Percentiles rank a stretch among this genome's conserved stretches.
Evolutionary conservation across 2,329 filamentous ascomycete species (phyloP).

Genomic region (Colletotrichum tofieldiae): DNA sequence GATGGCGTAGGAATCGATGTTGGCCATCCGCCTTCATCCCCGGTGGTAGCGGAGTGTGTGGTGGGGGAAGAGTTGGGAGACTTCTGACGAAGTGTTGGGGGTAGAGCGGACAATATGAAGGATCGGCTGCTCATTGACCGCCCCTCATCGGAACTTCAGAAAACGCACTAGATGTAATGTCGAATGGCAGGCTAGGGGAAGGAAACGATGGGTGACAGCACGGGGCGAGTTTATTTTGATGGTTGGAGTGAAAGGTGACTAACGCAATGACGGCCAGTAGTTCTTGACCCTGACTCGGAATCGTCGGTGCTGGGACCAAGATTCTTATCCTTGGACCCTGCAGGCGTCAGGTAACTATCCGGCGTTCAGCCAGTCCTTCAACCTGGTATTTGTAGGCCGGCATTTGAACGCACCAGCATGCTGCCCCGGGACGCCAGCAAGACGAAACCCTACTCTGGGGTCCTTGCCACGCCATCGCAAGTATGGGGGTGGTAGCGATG

Average conservation of each 20-base stretch:
- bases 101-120: constrained; percentile 23
- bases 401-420: background rate
- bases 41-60: background rate
- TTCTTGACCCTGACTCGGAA: constrained; percentile 2
- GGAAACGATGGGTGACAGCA: background rate
- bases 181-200: constrained; percentile 1
- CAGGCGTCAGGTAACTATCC: constrained; percentile 20
- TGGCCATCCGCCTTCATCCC: constrained; percentile 18
- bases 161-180: constrained; percentile 1
- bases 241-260: constrained; percentile 6
- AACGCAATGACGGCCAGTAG: background rate
- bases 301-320: constrained; percentile 13
- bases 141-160: constrained; percentile 32
- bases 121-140: background rate
- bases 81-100: background rate
- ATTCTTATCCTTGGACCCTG: constrained; percentile 24
- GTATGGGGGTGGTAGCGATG: constrained; percentile 32
- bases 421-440: background rate
- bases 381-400: background rate
- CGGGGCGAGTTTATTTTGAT: constrained; percentile 19
- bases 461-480: constrained; percentile 25
- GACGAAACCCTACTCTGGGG: background rate
- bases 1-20: background rate
- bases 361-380: constrained; percentile 11
- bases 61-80: background rate